These are phyloP conservation scores for Sparassis latifolia DNA, from an alignment of 1,284 basidiomycete genomes.

Conservation along the genomic window DNA sequence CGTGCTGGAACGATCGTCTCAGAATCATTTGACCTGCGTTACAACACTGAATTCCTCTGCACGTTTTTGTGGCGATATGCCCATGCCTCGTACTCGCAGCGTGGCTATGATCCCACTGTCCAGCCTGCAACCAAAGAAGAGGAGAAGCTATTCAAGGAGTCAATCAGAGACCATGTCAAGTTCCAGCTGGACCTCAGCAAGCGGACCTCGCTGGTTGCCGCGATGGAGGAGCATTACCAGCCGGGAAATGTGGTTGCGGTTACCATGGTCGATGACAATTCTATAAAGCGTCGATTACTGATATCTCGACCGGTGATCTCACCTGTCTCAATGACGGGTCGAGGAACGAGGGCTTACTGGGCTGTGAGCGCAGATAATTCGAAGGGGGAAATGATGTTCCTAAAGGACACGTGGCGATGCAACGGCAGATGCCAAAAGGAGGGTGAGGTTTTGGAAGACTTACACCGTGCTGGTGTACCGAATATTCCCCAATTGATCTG, in stretches of 20 bases:
- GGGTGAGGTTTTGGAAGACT: constrained; percentile 2
- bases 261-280: not conserved
- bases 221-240: not conserved
- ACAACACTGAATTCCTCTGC: constrained; percentile 5
- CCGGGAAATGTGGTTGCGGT: not conserved
- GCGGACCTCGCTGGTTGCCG: not conserved
- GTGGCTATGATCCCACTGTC: constrained; percentile 10
- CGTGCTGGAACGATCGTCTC: constrained; percentile 7
- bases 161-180: constrained; percentile 1
- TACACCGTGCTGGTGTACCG: not conserved
- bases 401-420: constrained; percentile 12
- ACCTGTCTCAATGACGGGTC: constrained; percentile 3
- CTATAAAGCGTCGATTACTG: not conserved
- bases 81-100: not conserved
- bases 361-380: constrained; percentile 1
- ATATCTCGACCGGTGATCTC: constrained; percentile 4
- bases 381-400: not conserved
- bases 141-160: constrained; percentile 1
- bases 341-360: constrained; percentile 10
- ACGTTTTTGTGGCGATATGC: not conserved
- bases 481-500: constrained; percentile 6
- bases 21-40: constrained; percentile 6
- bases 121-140: not conserved
- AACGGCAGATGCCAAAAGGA: constrained; percentile 1
- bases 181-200: not conserved